Percentiles rank a stretch among this genome's conserved stretches.
phyloP scores from a whole-genome alignment of 805 yeast genomes.

The Candida xiaguanensis region DNA sequence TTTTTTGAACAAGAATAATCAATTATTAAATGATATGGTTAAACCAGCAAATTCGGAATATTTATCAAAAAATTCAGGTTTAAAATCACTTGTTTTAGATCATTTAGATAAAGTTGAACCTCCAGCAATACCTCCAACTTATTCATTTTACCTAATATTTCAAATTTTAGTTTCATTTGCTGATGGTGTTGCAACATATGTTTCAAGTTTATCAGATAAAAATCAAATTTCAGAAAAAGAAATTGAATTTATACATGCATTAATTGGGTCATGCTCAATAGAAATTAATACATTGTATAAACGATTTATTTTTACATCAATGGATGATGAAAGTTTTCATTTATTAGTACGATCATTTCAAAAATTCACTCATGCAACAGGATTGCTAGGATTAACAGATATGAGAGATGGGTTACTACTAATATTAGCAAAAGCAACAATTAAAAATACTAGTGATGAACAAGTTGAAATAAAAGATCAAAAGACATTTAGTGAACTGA shows the following conservation, averaged over 20 bases:
- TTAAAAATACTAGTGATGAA: slow-evolving; percentile 6
- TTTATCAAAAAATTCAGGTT: slow-evolving; percentile 37
- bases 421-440: slow-evolving; percentile 25
- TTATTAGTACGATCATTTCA: slow-evolving; percentile 69
- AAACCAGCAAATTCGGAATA: slow-evolving; percentile 5
- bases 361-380: slow-evolving; percentile 77
- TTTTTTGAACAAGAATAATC: slow-evolving; percentile 19
- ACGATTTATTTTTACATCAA: slow-evolving; percentile 54
- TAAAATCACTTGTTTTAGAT: slow-evolving; percentile 62
- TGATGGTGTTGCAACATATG: slow-evolving; percentile 63
- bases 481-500: slow-evolving; percentile 45
- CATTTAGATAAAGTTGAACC: slow-evolving; percentile 78
- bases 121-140: slow-evolving; percentile 61
- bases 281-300: slow-evolving; percentile 25
- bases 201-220: slow-evolving; percentile 38
- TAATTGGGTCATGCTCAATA: slow-evolving; percentile 26
- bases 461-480: slow-evolving; percentile 14
- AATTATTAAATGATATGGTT: slow-evolving; percentile 17
- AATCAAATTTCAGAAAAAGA: slow-evolving; percentile 23
- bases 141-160: slow-evolving; percentile 53
- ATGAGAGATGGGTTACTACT: slow-evolving; percentile 51
- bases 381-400: slow-evolving; percentile 55
- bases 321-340: slow-evolving; percentile 72
- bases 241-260: slow-evolving; percentile 32
- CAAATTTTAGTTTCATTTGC: slow-evolving; percentile 51